Evolutionary conservation across 2,329 filamentous ascomycete species (phyloP).

Genomic region (Ceratocystis lukuohia): DNA sequence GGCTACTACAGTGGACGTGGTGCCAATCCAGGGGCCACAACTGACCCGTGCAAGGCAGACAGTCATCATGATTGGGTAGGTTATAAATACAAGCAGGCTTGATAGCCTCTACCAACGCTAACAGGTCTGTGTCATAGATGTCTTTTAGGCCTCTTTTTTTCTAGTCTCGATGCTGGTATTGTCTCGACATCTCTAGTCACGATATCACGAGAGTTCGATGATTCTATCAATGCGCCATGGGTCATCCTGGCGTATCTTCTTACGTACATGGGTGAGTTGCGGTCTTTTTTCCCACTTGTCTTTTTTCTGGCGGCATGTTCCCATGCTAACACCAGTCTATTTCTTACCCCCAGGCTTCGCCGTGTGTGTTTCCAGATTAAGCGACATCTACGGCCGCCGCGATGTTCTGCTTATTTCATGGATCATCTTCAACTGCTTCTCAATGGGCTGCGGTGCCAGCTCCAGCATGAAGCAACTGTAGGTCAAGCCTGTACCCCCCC

Average conservation of each 20-base stretch:
- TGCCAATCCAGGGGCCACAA: constrained; percentile 17
- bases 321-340: neutral
- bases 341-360: constrained; percentile 34
- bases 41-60: constrained; percentile 15
- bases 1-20: constrained; percentile 13
- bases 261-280: constrained; percentile 39
- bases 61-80: constrained; percentile 20
- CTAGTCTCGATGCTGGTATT: constrained; percentile 44
- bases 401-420: constrained; percentile 38
- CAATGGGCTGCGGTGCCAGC: constrained; percentile 39
- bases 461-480: constrained; percentile 40
- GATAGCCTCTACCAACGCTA: constrained; percentile 14
- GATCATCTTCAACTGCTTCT: constrained; percentile 42
- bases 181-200: constrained; percentile 45
- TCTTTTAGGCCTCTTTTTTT: constrained; percentile 41
- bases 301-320: neutral
- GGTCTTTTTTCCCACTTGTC: neutral
- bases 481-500: constrained; percentile 20
- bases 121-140: constrained; percentile 22
- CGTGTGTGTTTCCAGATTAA: constrained; percentile 44
- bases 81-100: neutral
- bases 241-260: constrained; percentile 43
- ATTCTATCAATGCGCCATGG: constrained; percentile 42
- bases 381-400: constrained; percentile 44
- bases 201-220: constrained; percentile 38